phyloP scores from a whole-genome alignment of 2,329 filamentous ascomycete genomes.

The Teratosphaeriaceae sp. region DNA sequence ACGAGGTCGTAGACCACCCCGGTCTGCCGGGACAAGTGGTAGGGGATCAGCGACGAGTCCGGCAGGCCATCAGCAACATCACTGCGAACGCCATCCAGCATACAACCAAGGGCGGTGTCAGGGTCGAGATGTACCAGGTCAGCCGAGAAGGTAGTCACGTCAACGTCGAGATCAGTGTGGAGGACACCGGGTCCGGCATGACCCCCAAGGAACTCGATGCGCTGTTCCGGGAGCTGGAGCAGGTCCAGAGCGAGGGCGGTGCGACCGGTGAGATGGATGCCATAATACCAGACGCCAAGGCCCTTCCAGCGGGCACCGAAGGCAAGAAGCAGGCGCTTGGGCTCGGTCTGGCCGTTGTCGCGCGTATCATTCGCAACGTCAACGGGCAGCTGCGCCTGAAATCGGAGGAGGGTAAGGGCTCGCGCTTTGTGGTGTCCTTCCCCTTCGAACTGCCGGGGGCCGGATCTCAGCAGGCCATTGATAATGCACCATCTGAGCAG shows the following conservation, averaged over 20 bases:
- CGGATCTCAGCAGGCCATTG: constrained; percentile 17
- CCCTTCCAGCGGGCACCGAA: constrained; percentile 25
- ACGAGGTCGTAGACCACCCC: constrained; percentile 60
- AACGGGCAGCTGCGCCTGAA: constrained; percentile 79
- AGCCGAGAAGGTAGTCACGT: constrained; percentile 48
- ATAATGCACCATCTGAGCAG: constrained; percentile 11
- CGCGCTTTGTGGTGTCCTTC: constrained; percentile 72
- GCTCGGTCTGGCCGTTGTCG: constrained; percentile 81
- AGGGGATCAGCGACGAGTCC: constrained; percentile 72
- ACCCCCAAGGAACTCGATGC: constrained; percentile 50
- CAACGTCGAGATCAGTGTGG: constrained; percentile 65
- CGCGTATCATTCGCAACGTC: constrained; percentile 85
- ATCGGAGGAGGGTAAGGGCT: constrained; percentile 75
- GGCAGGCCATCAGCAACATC: constrained; percentile 76
- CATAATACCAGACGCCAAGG: constrained; percentile 25
- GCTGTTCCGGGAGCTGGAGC: constrained; percentile 55
- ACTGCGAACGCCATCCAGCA: constrained; percentile 80
- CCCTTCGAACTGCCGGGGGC: constrained; percentile 64
- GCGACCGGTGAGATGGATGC: constrained; percentile 32
- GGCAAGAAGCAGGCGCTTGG: constrained; percentile 52
- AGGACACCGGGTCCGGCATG: constrained; percentile 69
- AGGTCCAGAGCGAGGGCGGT: constrained; percentile 58
- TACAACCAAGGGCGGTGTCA: constrained; percentile 61
- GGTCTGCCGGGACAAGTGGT: constrained; percentile 65
- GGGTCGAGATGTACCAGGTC: constrained; percentile 61